Evolutionary conservation across 1,284 basidiomycete species (phyloP), one percentile per base, ranked within the genome.

Genomic region (Schizophyllum amplum): DNA sequence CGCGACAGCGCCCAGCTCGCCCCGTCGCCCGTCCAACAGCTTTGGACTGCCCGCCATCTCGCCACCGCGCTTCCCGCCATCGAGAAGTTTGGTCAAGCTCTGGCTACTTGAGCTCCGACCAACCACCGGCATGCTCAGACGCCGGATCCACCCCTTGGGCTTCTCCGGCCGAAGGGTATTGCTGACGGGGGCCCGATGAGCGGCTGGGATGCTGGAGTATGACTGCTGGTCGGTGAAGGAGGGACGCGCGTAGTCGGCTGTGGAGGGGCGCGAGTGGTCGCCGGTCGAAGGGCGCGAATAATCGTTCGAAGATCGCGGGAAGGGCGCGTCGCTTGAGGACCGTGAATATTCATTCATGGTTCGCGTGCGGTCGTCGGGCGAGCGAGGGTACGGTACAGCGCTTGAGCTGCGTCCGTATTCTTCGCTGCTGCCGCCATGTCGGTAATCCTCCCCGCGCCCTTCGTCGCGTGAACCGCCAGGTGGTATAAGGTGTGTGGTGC

Each of bases 91-190:
- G 65, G 74, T 78, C 4, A 69, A 71, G 57, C 79, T 76, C 24
- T 75, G 66, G 5, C 74, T 76, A 63, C 86, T 82, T 21, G 81
- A 77, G 55, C 76, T 76, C 21, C 75, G 71, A 52, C 80, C 73
- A 24, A 83, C 78, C 1, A 79, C 80, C 1, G 87, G 87, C 86
- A 90, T 87, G 63, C 87, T 90, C 58, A 90, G 67, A 56, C 87
- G 73, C 46, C 86, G 72, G 61, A 90, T 87, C 87, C 88, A 90
- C 0, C 84, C 79, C 62, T 80, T 86, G 7, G 81, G 76, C 62
- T 84, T 86, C 62, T 83, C 80, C 52, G 62, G 54, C 24, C 75
- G 76, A 23, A 77, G 67, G 11, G 64, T 58, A 49, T 75, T 21
- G 75, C 72, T 7, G 83, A 83, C 60, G 83, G 85, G 0, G 71